Conservation (phyloP, 192 early-diverging fungal species). For the Dissophora globulifera region DNA sequence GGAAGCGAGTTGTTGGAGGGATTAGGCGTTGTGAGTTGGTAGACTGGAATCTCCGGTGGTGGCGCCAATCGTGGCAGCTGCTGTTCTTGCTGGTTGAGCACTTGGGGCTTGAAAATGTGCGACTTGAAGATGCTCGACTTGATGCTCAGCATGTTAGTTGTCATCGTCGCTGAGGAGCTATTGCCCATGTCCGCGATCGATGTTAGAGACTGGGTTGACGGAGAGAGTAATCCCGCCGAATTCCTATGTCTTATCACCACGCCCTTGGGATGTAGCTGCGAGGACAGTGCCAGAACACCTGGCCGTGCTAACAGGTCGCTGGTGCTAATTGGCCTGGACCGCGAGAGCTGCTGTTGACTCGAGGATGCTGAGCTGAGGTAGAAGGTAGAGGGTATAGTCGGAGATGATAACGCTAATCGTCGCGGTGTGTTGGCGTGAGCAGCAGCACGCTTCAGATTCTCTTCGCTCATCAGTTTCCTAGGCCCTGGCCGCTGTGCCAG, state of each 20-base stretch:
- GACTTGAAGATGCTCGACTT: conserved; percentile 19
- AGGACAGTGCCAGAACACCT: not conserved
- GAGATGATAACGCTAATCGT: conserved; percentile 6
- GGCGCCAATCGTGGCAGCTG: conserved; percentile 5
- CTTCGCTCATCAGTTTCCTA: conserved; percentile 22
- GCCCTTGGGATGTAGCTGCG: conserved; percentile 4
- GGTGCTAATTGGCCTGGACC: not conserved
- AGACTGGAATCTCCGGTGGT: not conserved
- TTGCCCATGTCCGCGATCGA: conserved; percentile 27
- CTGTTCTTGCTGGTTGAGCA: conserved; percentile 8
- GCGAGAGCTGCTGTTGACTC: not conserved
- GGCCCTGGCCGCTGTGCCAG: conserved; percentile 6
- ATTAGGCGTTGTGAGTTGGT: conserved; percentile 18
- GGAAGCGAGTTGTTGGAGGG: conserved; percentile 23
- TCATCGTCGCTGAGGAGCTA: conserved; percentile 29
- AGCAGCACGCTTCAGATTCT: conserved; percentile 7
- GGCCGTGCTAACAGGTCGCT: not conserved
- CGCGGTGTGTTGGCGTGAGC: conserved; percentile 7
- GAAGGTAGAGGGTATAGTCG: not conserved
- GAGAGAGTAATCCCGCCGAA: not conserved
- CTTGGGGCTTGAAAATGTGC: conserved; percentile 1
- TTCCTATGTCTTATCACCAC: not conserved
- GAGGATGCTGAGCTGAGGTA: not conserved
- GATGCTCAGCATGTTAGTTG: conserved; percentile 26
- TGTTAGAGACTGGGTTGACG: not conserved